phyloP scores from a whole-genome alignment of 331 rosid genomes.

The Erythrophleum ivorense region DNA sequence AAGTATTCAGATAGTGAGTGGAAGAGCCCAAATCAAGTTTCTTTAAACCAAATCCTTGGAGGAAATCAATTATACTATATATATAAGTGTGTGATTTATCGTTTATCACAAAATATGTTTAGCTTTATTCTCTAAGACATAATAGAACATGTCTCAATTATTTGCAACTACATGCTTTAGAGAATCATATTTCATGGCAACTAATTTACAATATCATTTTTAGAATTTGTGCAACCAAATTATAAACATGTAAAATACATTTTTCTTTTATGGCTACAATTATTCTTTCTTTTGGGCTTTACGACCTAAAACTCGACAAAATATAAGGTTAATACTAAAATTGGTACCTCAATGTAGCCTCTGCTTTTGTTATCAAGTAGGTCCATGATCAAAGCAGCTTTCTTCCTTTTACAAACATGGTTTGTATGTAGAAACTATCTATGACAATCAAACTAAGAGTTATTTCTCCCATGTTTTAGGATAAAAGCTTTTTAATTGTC shows the following conservation, averaged over 20 bases:
- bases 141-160: neutral
- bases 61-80: neutral
- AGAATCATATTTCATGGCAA: constrained; percentile 10
- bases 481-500: too few species aligned
- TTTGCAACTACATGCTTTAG: neutral
- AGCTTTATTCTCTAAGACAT: neutral
- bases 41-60: too few species aligned
- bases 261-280: neutral
- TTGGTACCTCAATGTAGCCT: constrained; percentile 74
- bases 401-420: too few species aligned
- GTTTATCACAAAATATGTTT: too few species aligned
- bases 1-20: too few species aligned
- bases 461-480: too few species aligned
- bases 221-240: neutral
- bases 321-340: neutral
- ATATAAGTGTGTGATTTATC: neutral
- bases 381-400: constrained; percentile 71
- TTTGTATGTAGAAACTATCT: too few species aligned
- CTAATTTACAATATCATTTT: neutral
- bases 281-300: neutral
- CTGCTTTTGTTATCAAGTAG: constrained; percentile 62
- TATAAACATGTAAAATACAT: neutral
- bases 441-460: too few species aligned
- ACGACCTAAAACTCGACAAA: too few species aligned
- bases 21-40: too few species aligned